Percentiles rank a stretch among this genome's conserved stretches.
phyloP scores from a whole-genome alignment of 331 rosid species.

The Rosa hybrid region DNA sequence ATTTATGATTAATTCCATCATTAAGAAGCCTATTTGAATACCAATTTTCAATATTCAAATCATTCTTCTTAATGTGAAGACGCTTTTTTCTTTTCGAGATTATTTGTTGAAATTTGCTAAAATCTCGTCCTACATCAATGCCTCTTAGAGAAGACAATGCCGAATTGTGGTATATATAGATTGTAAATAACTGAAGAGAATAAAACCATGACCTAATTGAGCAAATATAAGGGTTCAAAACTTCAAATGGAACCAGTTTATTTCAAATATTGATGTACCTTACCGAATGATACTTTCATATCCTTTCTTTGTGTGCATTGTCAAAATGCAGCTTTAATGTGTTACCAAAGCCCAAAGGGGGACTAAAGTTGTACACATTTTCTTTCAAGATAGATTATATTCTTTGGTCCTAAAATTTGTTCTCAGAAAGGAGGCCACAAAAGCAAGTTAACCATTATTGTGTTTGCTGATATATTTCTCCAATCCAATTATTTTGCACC shows the following conservation, averaged over 20 bases:
- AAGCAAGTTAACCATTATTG: constrained; percentile 39
- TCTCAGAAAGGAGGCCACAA: constrained; percentile 55
- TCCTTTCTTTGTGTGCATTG: background rate
- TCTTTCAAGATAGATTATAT: constrained; percentile 30
- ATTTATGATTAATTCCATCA: too few species aligned
- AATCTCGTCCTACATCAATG: too few species aligned
- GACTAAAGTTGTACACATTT: constrained; percentile 45
- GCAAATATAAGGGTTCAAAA: background rate
- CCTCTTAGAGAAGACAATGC: too few species aligned
- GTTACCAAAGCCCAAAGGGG: constrained; percentile 25
- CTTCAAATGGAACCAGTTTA: background rate
- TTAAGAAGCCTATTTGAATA: too few species aligned
- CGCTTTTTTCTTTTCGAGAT: too few species aligned
- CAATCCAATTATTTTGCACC: constrained; percentile 38
- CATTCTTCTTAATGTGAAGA: too few species aligned
- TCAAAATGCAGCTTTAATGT: constrained; percentile 37
- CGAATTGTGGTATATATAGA: too few species aligned
- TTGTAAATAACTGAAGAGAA: background rate
- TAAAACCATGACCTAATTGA: background rate
- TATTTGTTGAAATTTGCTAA: too few species aligned
- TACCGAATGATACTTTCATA: background rate
- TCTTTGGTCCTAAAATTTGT: constrained; percentile 38
- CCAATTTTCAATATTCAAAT: too few species aligned
- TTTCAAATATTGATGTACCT: background rate
- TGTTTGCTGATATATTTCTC: constrained; percentile 35